Base-by-base conservation (phyloP, 2,329 filamentous ascomycete species). In the Thyridium curvatum region DNA sequence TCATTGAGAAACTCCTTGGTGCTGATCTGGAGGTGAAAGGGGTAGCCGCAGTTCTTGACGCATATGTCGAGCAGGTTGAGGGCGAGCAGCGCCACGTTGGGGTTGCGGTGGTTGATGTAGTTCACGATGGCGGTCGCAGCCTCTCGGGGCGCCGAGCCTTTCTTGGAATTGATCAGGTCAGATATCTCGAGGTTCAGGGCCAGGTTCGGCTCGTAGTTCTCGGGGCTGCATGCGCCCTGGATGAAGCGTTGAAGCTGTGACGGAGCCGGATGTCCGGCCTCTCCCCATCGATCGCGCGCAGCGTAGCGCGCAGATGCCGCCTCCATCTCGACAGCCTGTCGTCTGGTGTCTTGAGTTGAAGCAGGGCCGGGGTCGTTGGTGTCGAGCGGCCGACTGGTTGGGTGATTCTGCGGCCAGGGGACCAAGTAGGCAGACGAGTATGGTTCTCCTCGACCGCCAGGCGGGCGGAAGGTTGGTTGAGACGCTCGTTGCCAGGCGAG, bases 1-100 rank as follows among this genome's bases (percentile, higher is more conserved):
- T 98, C 93, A 66, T 98, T 98, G 53, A 98, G 80, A 54, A 98
- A 98, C 56, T 98, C 93, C 63, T 98, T 98, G 50, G 93, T 97
- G 63, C 86, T 90, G 59, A 98, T 96, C 65, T 98, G 93, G 42
- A 98, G 80, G 58, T 98, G 93, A 64, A 98, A 98, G 1, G 93
- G 90, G 60, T 98, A 98, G 53, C 93, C 93, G 74, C 93, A 98
- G 68, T 98, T 98, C 72, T 98, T 98, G 64, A 97, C 93, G 64
- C 93, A 97, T 47, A 97, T 97, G 61, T 98, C 93, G 58, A 98
- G 86, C 50, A 98, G 79, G 68, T 83, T 82, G 56, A 97, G 75
- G 43, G 93, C 91, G 42, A 97, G 76, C 49, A 98, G 71, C 44
- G 90, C 85, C 50, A 98, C 88, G 62, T 95, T 97, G 44, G 90